Evolutionary conservation across 2,329 filamentous ascomycete species (phyloP), one percentile per base, ranked within the genome.

Genomic region (Phaeophleospora eucalypticola): DNA sequence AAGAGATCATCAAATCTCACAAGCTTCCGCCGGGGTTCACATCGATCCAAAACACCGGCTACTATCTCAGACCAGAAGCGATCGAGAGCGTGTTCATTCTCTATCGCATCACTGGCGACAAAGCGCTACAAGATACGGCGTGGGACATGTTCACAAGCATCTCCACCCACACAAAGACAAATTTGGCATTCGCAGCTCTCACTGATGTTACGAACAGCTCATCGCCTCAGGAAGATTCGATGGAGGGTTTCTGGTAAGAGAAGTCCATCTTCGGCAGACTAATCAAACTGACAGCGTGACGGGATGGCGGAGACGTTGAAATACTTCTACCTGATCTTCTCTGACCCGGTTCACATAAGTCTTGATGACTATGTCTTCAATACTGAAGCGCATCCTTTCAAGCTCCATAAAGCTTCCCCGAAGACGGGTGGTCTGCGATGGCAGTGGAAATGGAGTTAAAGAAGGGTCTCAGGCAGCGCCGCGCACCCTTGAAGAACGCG

Each of bases 1-100:
- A 65, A 16, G 63, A 59, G 16, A 57, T 64, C 15, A 67, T 73
- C 21, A 48, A 67, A 40, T 62, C 68, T 56, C 75, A 62, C 61
- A 71, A 69, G 9, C 57, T 84, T 4, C 74, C 76, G 6, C 68
- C 67, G 4, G 83, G 82, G 16, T 79, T 84, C 62, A 70, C 75
- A 2, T 69, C 70, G 15, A 73, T 84, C 38, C 65, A 69, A 35
- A 78, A 83, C 47, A 67, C 71, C 34, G 74, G 75, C 45, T 87
- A 87, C 60, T 79, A 86, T 21, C 72, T 88, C 36, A 77, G 83
- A 6, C 86, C 86, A 16, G 87, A 91, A 68, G 86, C 86, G 2
- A 88, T 91, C 44, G 87, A 91, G 70, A 86, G 82, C 12, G 79
- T 93, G 3, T 91, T 88, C 65, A 79, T 88, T 61, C 80, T 91